phyloP scores from a whole-genome alignment of 805 yeast genomes.

The Ogataea trehalophila region DNA sequence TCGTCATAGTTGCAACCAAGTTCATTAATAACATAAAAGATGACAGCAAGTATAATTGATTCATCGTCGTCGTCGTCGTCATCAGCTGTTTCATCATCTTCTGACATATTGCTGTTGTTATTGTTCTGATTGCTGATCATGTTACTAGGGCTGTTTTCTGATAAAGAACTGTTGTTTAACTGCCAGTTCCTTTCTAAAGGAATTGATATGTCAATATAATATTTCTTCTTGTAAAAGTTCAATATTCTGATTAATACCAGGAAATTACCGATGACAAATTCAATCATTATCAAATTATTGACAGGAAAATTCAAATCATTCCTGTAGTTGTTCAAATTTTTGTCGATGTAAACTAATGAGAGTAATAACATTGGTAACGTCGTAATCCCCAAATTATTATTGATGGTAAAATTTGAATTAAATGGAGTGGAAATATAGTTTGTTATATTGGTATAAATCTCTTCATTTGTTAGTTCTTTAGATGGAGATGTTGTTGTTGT shows the following conservation, averaged over 20 bases:
- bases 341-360: slow-evolving; percentile 25
- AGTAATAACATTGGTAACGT: slow-evolving; percentile 44
- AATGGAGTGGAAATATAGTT: slow-evolving; percentile 19
- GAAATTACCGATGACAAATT: slow-evolving; percentile 43
- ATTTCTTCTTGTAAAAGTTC: slow-evolving; percentile 27
- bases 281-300: slow-evolving; percentile 32
- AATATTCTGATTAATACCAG: slow-evolving; percentile 40
- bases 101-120: slow-evolving; percentile 7
- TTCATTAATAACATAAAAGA: slow-evolving; percentile 25
- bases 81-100: slow-evolving; percentile 12
- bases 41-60: slow-evolving; percentile 26
- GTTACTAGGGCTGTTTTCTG: background rate
- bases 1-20: slow-evolving; percentile 19
- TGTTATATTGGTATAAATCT: slow-evolving; percentile 17
- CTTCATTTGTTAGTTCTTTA: slow-evolving; percentile 13
- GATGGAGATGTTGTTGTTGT: background rate
- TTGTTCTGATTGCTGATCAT: background rate
- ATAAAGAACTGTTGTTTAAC: background rate
- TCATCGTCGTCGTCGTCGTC: slow-evolving; percentile 23
- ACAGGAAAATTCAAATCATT: slow-evolving; percentile 29
- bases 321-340: slow-evolving; percentile 25
- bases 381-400: slow-evolving; percentile 49
- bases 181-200: slow-evolving; percentile 22
- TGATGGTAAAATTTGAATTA: slow-evolving; percentile 30
- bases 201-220: slow-evolving; percentile 19